Base-by-base conservation (phyloP, 768 basidiomycete genomes). In the Podaxis rugospora region DNA sequence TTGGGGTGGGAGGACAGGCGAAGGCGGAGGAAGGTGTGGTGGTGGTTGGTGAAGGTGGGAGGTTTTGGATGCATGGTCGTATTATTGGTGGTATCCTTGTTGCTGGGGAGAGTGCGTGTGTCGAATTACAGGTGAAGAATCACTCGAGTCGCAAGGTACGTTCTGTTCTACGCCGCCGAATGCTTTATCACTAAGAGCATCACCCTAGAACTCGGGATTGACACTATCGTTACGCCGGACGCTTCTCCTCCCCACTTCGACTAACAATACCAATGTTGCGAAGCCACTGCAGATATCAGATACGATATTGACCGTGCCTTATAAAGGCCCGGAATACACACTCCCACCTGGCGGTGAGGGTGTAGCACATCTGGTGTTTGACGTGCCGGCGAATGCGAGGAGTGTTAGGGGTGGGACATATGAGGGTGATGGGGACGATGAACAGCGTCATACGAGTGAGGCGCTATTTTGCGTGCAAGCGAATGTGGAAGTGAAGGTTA, bases 51-150 rank as follows among this genome's bases (percentile, higher is more conserved):
- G 92, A 94, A 68, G 83, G 81, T 64, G 92, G 92, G 4, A 92
- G 88, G 71, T 79, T 94, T 32, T 91, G 89, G 86, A 81, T 83
- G 49, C 88, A 89, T 66, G 91, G 83, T 1, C 82, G 75, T 57
- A 69, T 94, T 16, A 73, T 89, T 23, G 88, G 84, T 36, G 84
- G 81, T 6, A 72, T 88, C 13, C 67, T 87, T 16, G 78, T 91
- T 6, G 83, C 87, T 32, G 92, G 92, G 7, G 83, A 86, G 67
- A 83, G 82, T 62, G 86, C 82, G 16, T 89, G 86, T 68, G 77
- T 93, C 46, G 88, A 92, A 66, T 72, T 94, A 56, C 84, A 88
- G 63, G 86, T 93, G 51, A 92, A 87, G 78, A 94, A 94, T 66
- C 88, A 92, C 69, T 89, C 91, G 1, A 74, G 76, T 54, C 90